Conservation (phyloP, 192 early-diverging fungal species). For the Dispira parvispora region DNA sequence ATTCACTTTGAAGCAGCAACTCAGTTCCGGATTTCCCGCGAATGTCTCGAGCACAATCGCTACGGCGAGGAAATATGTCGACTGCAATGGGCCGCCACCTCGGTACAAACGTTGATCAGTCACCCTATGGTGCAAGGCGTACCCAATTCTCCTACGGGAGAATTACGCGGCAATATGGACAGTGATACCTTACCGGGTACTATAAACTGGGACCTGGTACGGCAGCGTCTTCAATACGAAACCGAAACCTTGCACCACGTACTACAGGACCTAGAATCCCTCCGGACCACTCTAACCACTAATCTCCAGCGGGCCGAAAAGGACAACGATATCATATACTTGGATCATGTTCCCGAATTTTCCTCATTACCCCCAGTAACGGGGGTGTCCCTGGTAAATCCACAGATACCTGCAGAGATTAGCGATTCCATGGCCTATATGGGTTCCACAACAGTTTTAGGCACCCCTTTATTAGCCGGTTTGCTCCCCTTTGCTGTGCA, state of each 20-base stretch:
- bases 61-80: constrained; percentile 80
- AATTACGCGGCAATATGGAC: not conserved
- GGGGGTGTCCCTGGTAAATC: constrained; percentile 55
- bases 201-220: not conserved
- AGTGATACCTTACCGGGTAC: not conserved
- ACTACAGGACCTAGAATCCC: constrained; percentile 16
- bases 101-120: not conserved
- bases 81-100: constrained; percentile 29
- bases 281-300: constrained; percentile 27
- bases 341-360: constrained; percentile 52
- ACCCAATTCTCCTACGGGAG: not conserved
- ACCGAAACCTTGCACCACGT: not conserved
- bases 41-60: constrained; percentile 49
- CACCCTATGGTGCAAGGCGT: not conserved
- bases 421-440: constrained; percentile 50
- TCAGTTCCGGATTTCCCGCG: constrained; percentile 57
- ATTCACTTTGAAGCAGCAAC: constrained; percentile 61
- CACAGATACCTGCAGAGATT: constrained; percentile 35
- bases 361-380: constrained; percentile 39
- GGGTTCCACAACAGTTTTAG: constrained; percentile 27
- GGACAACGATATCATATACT: constrained; percentile 86
- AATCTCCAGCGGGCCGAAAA: constrained; percentile 50
- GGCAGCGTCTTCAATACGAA: not conserved
- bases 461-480: constrained; percentile 61
- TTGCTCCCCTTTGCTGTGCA: constrained; percentile 86